These are phyloP conservation scores for Huntiella omanensis DNA, from an alignment of 2,329 filamentous ascomycete species.

Conservation along the genomic window DNA sequence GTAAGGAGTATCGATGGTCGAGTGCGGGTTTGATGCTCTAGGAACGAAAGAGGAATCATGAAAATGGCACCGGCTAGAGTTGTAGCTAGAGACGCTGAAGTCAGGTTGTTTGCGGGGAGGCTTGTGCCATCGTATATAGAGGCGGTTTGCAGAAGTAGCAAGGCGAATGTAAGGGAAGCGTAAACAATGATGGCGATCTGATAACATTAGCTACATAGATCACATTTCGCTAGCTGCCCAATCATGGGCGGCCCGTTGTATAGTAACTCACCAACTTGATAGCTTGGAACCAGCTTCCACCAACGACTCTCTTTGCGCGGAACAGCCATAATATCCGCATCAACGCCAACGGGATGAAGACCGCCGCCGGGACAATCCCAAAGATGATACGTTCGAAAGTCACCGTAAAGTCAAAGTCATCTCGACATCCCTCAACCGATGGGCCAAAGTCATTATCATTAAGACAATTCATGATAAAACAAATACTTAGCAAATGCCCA, in stretches of 20 bases:
- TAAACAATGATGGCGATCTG: constrained; percentile 16
- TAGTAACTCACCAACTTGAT: constrained; percentile 16
- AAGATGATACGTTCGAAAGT: constrained; percentile 29
- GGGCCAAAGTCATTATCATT: constrained; percentile 26
- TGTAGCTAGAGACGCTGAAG: constrained; percentile 16
- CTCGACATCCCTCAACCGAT: constrained; percentile 25
- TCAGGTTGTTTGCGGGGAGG: constrained; percentile 13
- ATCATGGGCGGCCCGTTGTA: not conserved
- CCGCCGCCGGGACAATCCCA: constrained; percentile 22
- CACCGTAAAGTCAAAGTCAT: constrained; percentile 31
- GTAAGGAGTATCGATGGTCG: constrained; percentile 26
- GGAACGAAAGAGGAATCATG: constrained; percentile 17
- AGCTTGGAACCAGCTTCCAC: constrained; percentile 18
- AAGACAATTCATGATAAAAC: constrained; percentile 14
- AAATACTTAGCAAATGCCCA: too few relatives aligned
- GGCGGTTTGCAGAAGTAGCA: constrained; percentile 17
- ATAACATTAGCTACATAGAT: not conserved
- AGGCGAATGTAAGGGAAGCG: constrained; percentile 17
- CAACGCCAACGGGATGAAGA: constrained; percentile 21
- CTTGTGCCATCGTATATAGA: constrained; percentile 10
- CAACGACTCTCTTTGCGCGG: constrained; percentile 18
- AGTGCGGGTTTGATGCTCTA: constrained; percentile 20
- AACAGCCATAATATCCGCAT: constrained; percentile 18
- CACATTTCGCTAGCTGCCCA: constrained; percentile 14
- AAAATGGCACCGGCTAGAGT: constrained; percentile 17